Conservation (phyloP, 2,329 filamentous ascomycete species). For the Fusarium keratoplasticum region DNA sequence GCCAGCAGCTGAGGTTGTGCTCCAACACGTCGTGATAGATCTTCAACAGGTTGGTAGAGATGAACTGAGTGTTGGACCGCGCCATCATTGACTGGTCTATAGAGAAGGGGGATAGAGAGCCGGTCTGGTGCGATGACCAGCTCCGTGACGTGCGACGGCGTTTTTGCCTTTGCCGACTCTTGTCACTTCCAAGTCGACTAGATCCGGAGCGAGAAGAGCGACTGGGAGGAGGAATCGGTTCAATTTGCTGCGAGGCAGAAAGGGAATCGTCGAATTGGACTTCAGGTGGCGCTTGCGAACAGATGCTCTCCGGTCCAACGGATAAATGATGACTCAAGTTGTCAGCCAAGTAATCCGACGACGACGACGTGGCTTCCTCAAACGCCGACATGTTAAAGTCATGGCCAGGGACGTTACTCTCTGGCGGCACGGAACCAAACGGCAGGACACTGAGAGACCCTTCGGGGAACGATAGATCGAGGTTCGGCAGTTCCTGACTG, state of each 20-base stretch:
- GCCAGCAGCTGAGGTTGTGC: slow-evolving; percentile 41
- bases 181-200: background rate
- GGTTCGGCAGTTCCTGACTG: background rate
- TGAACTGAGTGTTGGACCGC: slow-evolving; percentile 39
- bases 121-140: slow-evolving; percentile 15
- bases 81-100: slow-evolving; percentile 41
- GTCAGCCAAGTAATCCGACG: background rate
- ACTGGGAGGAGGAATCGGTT: background rate
- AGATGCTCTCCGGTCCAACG: slow-evolving; percentile 8
- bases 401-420: background rate
- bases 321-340: background rate
- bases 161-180: slow-evolving; percentile 15
- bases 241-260: background rate
- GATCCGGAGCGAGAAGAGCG: background rate
- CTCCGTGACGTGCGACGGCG: slow-evolving; percentile 29
- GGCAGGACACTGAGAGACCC: background rate
- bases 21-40: slow-evolving; percentile 43
- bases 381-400: slow-evolving; percentile 6
- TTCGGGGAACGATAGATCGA: background rate
- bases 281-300: background rate
- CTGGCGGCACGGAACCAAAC: background rate
- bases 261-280: slow-evolving; percentile 14
- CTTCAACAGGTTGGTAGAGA: slow-evolving; percentile 38
- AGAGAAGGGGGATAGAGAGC: slow-evolving; percentile 35
- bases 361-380: background rate